Percentiles rank a stretch among this genome's conserved stretches.
These are phyloP conservation scores for Crinitomyces ghanaensis DNA, from an alignment of 805 yeast genomes.

Conservation along the genomic window DNA sequence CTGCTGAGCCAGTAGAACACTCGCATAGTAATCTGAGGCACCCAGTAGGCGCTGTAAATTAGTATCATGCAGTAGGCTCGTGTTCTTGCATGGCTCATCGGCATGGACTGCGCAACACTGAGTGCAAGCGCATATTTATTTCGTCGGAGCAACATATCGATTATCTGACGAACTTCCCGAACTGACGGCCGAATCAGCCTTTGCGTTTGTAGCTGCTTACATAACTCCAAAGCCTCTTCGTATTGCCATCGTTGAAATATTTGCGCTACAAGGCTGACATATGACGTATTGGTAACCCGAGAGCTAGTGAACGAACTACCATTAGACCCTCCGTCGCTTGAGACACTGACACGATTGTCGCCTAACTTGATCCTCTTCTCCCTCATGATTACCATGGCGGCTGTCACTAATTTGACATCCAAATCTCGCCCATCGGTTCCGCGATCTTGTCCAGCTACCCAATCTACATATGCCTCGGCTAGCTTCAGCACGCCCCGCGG, in stretches of 20 bases:
- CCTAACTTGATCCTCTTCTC: conserved; percentile 14
- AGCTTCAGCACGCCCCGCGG: conserved; percentile 13
- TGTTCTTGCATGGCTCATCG: no score
- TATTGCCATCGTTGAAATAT: no score
- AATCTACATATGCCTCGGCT: conserved; percentile 11
- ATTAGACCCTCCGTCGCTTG: conserved; percentile 4
- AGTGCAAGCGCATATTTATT: conserved; percentile 8
- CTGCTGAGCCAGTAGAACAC: conserved; percentile 18
- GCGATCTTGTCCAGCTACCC: conserved; percentile 3
- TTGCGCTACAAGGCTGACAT: no score
- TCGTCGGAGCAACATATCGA: conserved; percentile 6
- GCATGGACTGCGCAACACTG: no score
- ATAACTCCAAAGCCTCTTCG: conserved; percentile 5
- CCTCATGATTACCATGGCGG: conserved; percentile 19
- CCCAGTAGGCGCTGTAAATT: no score
- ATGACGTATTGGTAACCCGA: no score
- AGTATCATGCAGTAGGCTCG: no score
- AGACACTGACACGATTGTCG: no score
- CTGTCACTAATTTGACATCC: conserved; percentile 20
- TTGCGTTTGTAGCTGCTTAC: conserved; percentile 3
- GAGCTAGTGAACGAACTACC: no score
- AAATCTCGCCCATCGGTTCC: conserved; percentile 13
- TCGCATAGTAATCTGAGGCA: conserved; percentile 15
- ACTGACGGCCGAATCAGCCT: conserved; percentile 15
- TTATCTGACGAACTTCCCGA: conserved; percentile 4